Percentiles rank a stretch among this genome's conserved stretches.
These are phyloP conservation scores for Fusarium sp. DNA, from an alignment of 2,329 filamentous ascomycete genomes.

Conservation along the genomic window DNA sequence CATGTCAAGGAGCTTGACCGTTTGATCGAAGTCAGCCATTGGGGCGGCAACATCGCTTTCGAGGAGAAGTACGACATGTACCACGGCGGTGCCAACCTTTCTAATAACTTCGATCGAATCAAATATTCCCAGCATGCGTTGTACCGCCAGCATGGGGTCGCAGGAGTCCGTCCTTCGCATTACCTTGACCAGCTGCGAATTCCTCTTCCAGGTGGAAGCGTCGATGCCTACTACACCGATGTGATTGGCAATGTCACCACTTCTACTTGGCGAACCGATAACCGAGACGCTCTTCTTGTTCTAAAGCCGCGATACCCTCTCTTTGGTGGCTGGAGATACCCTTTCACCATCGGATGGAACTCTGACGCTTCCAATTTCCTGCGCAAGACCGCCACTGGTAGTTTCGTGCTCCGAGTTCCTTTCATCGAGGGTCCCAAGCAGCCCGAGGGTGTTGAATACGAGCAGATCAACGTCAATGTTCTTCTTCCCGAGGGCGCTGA, in stretches of 20 bases:
- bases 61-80: conserved; percentile 93
- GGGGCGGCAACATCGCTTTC: conserved; percentile 95
- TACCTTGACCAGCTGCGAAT: conserved; percentile 87
- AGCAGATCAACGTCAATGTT: conserved; percentile 81
- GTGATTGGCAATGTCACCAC: conserved; percentile 98
- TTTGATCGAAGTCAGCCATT: conserved; percentile 95
- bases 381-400: conserved; percentile 72
- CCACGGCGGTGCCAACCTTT: conserved; percentile 86
- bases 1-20: conserved; percentile 85
- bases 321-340: conserved; percentile 98
- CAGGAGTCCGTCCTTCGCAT: conserved; percentile 68
- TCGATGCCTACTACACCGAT: conserved; percentile 94
- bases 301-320: conserved; percentile 95
- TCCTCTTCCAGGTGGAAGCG: conserved; percentile 81
- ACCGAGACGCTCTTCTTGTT: conserved; percentile 84
- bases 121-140: conserved; percentile 80
- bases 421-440: conserved; percentile 94
- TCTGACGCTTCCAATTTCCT: conserved; percentile 83
- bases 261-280: conserved; percentile 83
- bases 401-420: conserved; percentile 89
- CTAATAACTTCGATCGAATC: conserved; percentile 79
- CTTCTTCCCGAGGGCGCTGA: conserved; percentile 91
- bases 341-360: conserved; percentile 97
- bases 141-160: conserved; percentile 64
- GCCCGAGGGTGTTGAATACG: conserved; percentile 87